Evolutionary conservation across 345 rosid species (phyloP).

Genomic region (Gossypium sturtianum): DNA sequence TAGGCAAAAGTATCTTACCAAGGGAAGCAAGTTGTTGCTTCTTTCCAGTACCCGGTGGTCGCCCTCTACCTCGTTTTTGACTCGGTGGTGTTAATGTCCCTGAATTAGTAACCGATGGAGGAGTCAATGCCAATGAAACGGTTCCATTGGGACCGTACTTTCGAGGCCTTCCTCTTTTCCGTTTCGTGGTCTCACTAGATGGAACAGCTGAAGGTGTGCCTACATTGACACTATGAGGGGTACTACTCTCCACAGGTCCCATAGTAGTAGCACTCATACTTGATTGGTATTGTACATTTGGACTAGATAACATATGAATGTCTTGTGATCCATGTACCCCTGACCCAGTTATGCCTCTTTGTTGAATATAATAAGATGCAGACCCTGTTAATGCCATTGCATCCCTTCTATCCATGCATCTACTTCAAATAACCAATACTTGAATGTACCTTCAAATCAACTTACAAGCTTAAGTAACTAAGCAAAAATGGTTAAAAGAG

Average conservation of each 20-base stretch:
- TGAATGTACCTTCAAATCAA: constrained; percentile 18
- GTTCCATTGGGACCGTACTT: constrained; percentile 74
- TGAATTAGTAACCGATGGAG: constrained; percentile 52
- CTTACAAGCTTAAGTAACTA: constrained; percentile 20
- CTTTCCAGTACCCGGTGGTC: constrained; percentile 87
- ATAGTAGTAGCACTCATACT: constrained; percentile 41
- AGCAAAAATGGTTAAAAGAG: background rate
- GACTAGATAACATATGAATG: constrained; percentile 41
- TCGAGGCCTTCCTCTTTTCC: constrained; percentile 86
- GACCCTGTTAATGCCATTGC: constrained; percentile 67
- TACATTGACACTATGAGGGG: constrained; percentile 50
- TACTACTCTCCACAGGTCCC: constrained; percentile 43
- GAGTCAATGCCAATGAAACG: constrained; percentile 70
- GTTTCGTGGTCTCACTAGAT: constrained; percentile 46
- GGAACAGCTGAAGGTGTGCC: constrained; percentile 38
- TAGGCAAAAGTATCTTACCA: constrained; percentile 34
- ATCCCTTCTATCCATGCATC: constrained; percentile 97
- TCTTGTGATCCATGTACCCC: constrained; percentile 58
- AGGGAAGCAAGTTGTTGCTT: constrained; percentile 63
- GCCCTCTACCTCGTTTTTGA: constrained; percentile 83
- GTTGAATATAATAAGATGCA: constrained; percentile 75
- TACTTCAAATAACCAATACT: constrained; percentile 32
- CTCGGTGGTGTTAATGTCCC: constrained; percentile 48
- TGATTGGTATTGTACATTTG: constrained; percentile 49
- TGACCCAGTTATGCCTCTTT: constrained; percentile 60